Evolutionary conservation across 2,329 filamentous ascomycete genomes (phyloP).

Genomic region (Arthrobotrys musiformis): DNA sequence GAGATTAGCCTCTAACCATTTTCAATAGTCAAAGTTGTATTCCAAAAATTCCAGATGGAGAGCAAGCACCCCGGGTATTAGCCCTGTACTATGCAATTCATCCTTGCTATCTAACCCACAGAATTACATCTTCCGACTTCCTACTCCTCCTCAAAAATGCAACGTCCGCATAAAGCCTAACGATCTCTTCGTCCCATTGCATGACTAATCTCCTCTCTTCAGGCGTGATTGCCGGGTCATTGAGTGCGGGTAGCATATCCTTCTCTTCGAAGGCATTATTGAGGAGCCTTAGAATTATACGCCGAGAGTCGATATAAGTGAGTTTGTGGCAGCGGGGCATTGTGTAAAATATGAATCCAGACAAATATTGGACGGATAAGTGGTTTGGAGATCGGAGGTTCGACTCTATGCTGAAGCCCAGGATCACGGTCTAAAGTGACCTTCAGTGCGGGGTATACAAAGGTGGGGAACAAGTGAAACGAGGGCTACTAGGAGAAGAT

Average conservation of each 20-base stretch:
- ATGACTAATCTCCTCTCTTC: neutral
- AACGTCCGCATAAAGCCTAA: slow-evolving; percentile 16
- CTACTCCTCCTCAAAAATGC: slow-evolving; percentile 6
- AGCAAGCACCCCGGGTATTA: neutral
- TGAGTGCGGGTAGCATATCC: slow-evolving; percentile 1
- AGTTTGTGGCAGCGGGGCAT: slow-evolving; percentile 54
- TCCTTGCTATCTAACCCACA: slow-evolving; percentile 37
- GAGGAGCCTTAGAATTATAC: slow-evolving; percentile 30
- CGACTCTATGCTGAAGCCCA: neutral
- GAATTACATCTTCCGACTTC: slow-evolving; percentile 19
- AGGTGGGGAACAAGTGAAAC: too few species aligned
- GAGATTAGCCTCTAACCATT: neutral
- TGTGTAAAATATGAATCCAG: neutral
- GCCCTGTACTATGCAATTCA: neutral
- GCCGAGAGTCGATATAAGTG: slow-evolving; percentile 27
- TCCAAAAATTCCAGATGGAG: neutral
- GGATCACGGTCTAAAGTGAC: neutral
- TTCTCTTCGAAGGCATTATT: slow-evolving; percentile 31
- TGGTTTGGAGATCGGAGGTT: too few species aligned
- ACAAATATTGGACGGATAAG: too few species aligned
- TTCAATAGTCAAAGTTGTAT: neutral
- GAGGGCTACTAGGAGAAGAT: too few species aligned
- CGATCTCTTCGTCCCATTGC: slow-evolving; percentile 26
- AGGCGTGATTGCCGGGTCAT: slow-evolving; percentile 21
- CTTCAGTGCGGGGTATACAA: neutral